Conservation (phyloP, 768 basidiomycete genomes). For the Mycena amicta region DNA sequence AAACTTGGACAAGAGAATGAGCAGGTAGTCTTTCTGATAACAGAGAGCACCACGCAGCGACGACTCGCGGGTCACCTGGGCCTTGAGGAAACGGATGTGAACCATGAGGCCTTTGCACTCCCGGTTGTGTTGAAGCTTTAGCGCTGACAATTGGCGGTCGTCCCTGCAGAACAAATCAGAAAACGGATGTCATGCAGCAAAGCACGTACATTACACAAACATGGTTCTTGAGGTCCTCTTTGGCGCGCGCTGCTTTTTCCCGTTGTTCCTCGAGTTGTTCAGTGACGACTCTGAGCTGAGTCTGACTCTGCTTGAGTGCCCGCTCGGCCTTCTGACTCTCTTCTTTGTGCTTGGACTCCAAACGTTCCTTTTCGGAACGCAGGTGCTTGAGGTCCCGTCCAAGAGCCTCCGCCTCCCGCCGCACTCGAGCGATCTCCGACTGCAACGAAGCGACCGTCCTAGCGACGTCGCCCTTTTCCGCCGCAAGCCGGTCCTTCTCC, state of each 20-base stretch:
- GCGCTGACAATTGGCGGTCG: slow-evolving; percentile 49
- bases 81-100: slow-evolving; percentile 90
- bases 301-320: slow-evolving; percentile 65
- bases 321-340: slow-evolving; percentile 61
- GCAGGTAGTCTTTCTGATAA: slow-evolving; percentile 88
- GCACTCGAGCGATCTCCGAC: slow-evolving; percentile 73
- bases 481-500: slow-evolving; percentile 62
- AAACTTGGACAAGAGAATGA: slow-evolving; percentile 68
- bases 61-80: slow-evolving; percentile 86
- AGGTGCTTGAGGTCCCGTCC: slow-evolving; percentile 75
- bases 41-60: slow-evolving; percentile 73
- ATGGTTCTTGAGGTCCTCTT: slow-evolving; percentile 55
- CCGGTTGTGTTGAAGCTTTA: slow-evolving; percentile 72
- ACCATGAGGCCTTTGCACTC: slow-evolving; percentile 91
- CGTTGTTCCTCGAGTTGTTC: slow-evolving; percentile 65
- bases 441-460: slow-evolving; percentile 70
- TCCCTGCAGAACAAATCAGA: slow-evolving; percentile 51
- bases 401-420: slow-evolving; percentile 74
- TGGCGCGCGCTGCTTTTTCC: slow-evolving; percentile 47
- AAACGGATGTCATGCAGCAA: too few relatives aligned
- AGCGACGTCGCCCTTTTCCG: slow-evolving; percentile 67
- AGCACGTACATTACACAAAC: slow-evolving; percentile 60
- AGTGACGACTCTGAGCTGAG: slow-evolving; percentile 64
- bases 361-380: slow-evolving; percentile 65
- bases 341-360: slow-evolving; percentile 56